Conservation (phyloP, 495 filamentous ascomycete species). For the Beverwykella pulmonaria region DNA sequence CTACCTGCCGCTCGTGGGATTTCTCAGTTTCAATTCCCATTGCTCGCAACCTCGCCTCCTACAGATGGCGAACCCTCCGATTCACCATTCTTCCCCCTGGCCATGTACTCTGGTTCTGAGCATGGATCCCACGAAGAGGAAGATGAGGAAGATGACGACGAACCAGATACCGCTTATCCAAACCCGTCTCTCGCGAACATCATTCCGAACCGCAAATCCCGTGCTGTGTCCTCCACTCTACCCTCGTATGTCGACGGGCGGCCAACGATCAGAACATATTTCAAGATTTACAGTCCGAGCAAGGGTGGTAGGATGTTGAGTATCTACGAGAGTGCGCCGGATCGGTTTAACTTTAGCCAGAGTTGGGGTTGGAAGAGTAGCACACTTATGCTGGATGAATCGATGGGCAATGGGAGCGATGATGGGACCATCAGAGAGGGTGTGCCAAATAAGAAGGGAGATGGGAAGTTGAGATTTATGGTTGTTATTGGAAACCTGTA, state of each 20-base stretch:
- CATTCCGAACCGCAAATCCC: slow-evolving; percentile 7
- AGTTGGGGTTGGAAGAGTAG: slow-evolving; percentile 67
- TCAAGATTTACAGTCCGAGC: slow-evolving; percentile 63
- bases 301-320: slow-evolving; percentile 60
- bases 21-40: slow-evolving; percentile 10
- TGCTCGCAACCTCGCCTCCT: slow-evolving; percentile 16
- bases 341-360: slow-evolving; percentile 65
- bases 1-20: background rate
- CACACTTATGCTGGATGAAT: slow-evolving; percentile 59
- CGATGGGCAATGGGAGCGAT: slow-evolving; percentile 43
- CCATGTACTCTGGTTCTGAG: slow-evolving; percentile 15
- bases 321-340: slow-evolving; percentile 61
- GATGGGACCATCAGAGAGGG: slow-evolving; percentile 33
- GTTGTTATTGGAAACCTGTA: slow-evolving; percentile 55
- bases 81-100: slow-evolving; percentile 15
- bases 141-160: slow-evolving; percentile 14
- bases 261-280: slow-evolving; percentile 64
- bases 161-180: slow-evolving; percentile 23
- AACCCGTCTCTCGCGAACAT: slow-evolving; percentile 13
- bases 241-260: slow-evolving; percentile 58
- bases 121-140: slow-evolving; percentile 22
- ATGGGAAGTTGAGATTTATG: slow-evolving; percentile 59
- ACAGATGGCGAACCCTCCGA: slow-evolving; percentile 17
- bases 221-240: slow-evolving; percentile 47
- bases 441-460: slow-evolving; percentile 44